Conservation (phyloP, 305 asterid species). For the Ilex paraguariensis region DNA sequence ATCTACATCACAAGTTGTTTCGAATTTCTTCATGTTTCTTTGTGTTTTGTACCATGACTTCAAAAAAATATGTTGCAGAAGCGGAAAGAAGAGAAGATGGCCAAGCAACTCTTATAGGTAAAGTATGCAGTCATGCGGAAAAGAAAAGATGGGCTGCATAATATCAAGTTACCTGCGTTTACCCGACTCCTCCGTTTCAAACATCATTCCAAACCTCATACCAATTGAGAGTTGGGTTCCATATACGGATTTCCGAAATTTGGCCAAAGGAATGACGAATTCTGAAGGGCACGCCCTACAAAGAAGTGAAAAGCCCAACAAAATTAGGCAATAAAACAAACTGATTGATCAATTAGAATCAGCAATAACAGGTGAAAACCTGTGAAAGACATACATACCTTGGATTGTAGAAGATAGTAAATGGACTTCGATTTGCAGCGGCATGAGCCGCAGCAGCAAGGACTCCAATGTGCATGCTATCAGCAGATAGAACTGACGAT, state of each 20-base stretch:
- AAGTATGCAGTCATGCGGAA: background rate
- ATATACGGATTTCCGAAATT: slow-evolving; percentile 62
- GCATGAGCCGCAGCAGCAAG: slow-evolving; percentile 98
- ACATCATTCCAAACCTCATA: slow-evolving; percentile 95
- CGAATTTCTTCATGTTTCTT: no score
- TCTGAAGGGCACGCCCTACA: slow-evolving; percentile 92
- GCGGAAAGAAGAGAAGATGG: background rate
- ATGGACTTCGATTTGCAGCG: slow-evolving; percentile 73
- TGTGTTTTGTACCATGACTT: background rate
- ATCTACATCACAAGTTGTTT: no score
- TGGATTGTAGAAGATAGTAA: slow-evolving; percentile 87
- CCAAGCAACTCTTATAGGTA: background rate
- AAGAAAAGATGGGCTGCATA: background rate
- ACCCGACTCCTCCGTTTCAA: slow-evolving; percentile 91
- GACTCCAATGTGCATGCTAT: slow-evolving; percentile 96
- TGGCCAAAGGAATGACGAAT: slow-evolving; percentile 71
- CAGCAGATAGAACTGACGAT: slow-evolving; percentile 87
- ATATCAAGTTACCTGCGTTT: slow-evolving; percentile 54
- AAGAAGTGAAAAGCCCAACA: slow-evolving; percentile 3
- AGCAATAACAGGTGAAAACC: background rate
- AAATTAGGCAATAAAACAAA: background rate
- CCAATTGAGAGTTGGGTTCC: slow-evolving; percentile 75
- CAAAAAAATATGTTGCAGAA: slow-evolving; percentile 1
- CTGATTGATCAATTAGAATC: background rate
- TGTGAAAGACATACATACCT: slow-evolving; percentile 33